Evolutionary conservation across 2,329 filamentous ascomycete species (phyloP), one percentile per base, ranked within the genome.

Genomic region (Zymoseptoria crescenta): DNA sequence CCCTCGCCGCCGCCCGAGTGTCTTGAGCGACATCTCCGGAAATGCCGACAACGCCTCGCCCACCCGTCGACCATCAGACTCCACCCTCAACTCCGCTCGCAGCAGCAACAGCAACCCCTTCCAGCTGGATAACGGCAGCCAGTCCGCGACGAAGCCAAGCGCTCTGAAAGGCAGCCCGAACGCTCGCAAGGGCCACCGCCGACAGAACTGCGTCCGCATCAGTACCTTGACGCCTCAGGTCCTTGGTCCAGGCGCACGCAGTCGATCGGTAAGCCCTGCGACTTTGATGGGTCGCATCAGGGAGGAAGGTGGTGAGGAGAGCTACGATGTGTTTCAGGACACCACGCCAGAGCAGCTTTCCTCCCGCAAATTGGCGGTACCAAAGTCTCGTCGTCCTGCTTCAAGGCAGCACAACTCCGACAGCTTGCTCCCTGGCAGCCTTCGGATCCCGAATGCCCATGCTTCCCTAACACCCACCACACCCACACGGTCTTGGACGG

Each of bases 51-150:
- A 62, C 8, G 67, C 45, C 5, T 49, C 65, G 1, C 72, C 73
- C 0, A 70, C 71, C 20, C 69, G 76, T 19, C 73, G 76, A 60
- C 67, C 72, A 21, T 77, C 75, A 1, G 69, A 73, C 49, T 70
- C 73, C 1, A 77, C 74, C 4, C 69, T 71, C 29, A 66, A 68
- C 13, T 75, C 74, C 6, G 70, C 55, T 27, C 63, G 72, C n/a
- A 78, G 74, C 61, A 77, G 75, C 64, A 75, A 76, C 52, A 75
- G 75, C 2, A 77, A 78, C 57, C 75, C 76, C 0, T 78, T 78
- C 56, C 76, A 77, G 56, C 78, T 75, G 75, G 76, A 78, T 67
- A 24, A 60, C 67, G 20, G 51, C 73, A 71, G 9, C 62, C 71
- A 55, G 13, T 55, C 70, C 1, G 59, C 71, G 1, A 67, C 68